A percentile compares a stretch with the other conserved stretches of the same genome.
Evolutionary conservation across 371 early-diverging fungal genomes (phyloP).

Genomic region (Paraphysoderma sedebokerense): DNA sequence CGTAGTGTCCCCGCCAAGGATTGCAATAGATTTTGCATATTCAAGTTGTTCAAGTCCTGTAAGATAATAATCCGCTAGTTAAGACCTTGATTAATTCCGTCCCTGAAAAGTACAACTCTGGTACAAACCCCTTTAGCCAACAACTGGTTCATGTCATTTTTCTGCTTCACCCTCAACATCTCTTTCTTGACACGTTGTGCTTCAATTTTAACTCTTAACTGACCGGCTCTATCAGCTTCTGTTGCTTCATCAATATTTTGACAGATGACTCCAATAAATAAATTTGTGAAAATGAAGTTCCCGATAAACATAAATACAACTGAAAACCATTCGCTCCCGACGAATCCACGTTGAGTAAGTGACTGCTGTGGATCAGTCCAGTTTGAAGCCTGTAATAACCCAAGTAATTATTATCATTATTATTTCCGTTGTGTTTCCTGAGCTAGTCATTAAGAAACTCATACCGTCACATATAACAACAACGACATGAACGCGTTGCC

Average conservation of each 20-base stretch:
- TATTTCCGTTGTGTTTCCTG: background rate
- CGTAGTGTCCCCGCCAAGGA: conserved; percentile 14
- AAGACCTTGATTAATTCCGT: background rate
- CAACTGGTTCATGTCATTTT: conserved; percentile 13
- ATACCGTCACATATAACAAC: conserved; percentile 10
- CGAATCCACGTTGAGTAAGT: conserved; percentile 8
- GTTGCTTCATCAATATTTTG: conserved; percentile 20
- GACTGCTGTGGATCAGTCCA: conserved; percentile 14
- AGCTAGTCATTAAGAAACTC: background rate
- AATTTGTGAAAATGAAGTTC: conserved; percentile 19
- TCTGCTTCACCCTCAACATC: conserved; percentile 15
- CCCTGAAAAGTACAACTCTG: background rate
- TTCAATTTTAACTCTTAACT: conserved; percentile 4
- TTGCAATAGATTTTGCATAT: conserved; percentile 15
- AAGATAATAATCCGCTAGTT: background rate
- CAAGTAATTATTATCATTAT: background rate
- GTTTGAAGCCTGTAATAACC: conserved; percentile 2
- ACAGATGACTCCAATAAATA: conserved; percentile 23
- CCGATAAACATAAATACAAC: conserved; percentile 15
- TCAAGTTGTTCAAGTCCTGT: conserved; percentile 6
- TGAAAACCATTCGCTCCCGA: conserved; percentile 8
- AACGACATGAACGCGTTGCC: conserved; percentile 7
- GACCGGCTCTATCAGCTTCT: conserved; percentile 8
- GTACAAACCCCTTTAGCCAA: conserved; percentile 5
- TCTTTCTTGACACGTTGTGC: conserved; percentile 15